These are phyloP conservation scores for Aspergillus leporis DNA, from an alignment of 495 filamentous ascomycete genomes.

Conservation along the genomic window DNA sequence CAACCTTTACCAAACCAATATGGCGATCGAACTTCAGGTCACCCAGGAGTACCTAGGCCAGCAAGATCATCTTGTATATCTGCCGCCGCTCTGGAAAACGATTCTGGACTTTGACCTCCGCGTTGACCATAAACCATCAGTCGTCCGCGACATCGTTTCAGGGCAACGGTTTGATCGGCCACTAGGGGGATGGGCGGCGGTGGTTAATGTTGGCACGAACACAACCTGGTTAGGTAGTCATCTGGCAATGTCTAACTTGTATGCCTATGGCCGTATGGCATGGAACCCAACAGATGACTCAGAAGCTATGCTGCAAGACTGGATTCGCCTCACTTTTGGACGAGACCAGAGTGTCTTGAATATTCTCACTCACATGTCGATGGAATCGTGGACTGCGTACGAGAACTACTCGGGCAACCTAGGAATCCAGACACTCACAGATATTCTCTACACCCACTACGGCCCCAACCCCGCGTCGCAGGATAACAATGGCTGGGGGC, in stretches of 20 bases:
- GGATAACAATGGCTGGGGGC: conserved; percentile 69
- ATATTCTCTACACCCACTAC: conserved; percentile 67
- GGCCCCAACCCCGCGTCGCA: conserved; percentile 66
- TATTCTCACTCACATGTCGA: conserved; percentile 61
- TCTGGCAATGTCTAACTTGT: conserved; percentile 71
- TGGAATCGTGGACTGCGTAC: conserved; percentile 70
- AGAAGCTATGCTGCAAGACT: conserved; percentile 57
- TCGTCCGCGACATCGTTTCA: conserved; percentile 57
- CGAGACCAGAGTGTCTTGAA: conserved; percentile 52
- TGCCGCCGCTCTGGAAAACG: conserved; percentile 66
- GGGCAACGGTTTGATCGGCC: conserved; percentile 59
- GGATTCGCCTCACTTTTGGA: conserved; percentile 67
- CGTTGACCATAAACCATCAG: conserved; percentile 53
- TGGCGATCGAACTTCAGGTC: conserved; percentile 66
- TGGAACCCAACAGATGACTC: conserved; percentile 58
- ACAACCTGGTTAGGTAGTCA: conserved; percentile 68
- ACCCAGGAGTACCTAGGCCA: conserved; percentile 73
- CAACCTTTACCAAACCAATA: conserved; percentile 57
- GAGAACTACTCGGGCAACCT: conserved; percentile 72
- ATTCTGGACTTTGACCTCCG: conserved; percentile 67
- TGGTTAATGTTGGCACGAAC: conserved; percentile 69
- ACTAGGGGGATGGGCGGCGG: conserved; percentile 63
- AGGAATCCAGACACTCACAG: conserved; percentile 67
- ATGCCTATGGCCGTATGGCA: conserved; percentile 65
- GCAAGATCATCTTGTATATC: conserved; percentile 67